Conservation (phyloP, 257 asterid genomes). For the Solanum habrochaites region DNA sequence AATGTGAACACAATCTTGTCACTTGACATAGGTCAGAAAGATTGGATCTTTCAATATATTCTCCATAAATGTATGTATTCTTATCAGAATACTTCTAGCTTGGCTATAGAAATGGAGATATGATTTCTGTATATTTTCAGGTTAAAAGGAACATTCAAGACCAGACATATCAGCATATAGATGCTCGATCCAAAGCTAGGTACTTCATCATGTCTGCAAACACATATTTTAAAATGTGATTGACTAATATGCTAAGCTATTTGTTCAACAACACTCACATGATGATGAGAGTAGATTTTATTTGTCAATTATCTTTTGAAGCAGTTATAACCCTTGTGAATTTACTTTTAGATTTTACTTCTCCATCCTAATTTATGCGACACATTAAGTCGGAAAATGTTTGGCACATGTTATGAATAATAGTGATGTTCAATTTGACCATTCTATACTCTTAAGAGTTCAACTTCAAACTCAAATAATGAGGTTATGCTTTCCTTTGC, state of each 20-base stretch:
- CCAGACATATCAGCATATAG: slow-evolving; percentile 31
- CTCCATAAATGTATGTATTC: not conserved
- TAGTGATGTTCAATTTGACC: not conserved
- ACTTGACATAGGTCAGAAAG: not conserved
- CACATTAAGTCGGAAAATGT: not conserved
- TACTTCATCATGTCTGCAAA: not conserved
- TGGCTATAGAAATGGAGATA: not conserved
- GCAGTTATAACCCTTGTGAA: not conserved
- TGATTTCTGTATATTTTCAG: slow-evolving; percentile 14
- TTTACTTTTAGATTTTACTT: not conserved
- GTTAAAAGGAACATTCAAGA: slow-evolving; percentile 29
- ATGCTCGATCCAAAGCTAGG: slow-evolving; percentile 47
- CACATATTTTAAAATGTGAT: not conserved
- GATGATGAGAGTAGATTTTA: not conserved
- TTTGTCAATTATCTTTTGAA: not conserved
- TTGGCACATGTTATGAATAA: not conserved
- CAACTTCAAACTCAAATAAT: not conserved
- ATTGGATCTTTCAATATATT: not conserved
- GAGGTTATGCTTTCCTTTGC: not conserved
- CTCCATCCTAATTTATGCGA: not conserved
- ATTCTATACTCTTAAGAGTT: not conserved
- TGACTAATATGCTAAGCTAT: not conserved
- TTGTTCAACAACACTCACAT: not conserved
- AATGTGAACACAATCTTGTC: not conserved
- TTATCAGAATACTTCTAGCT: not conserved